Evolutionary conservation across 1,139 yeast species (phyloP).

Genomic region (Candida sanyaensis): DNA sequence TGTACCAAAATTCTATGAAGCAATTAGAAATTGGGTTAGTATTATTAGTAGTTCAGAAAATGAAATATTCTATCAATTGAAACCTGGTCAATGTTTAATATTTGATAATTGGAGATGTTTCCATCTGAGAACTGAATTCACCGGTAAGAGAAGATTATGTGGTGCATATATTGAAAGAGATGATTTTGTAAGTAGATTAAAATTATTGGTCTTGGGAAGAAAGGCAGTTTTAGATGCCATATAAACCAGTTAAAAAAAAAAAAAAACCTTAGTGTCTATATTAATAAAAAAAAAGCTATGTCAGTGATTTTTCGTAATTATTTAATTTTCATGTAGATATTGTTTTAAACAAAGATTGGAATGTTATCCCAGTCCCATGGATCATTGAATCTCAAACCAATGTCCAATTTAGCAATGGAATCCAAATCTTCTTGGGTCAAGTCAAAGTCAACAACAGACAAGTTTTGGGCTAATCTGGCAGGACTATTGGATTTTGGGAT

Average conservation of each 20-base stretch:
- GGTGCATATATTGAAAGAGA: slow-evolving; percentile 76
- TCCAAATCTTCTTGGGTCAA: slow-evolving; percentile 56
- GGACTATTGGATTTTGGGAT: slow-evolving; percentile 74
- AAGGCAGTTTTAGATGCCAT: slow-evolving; percentile 43
- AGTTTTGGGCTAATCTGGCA: slow-evolving; percentile 60
- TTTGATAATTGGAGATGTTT: slow-evolving; percentile 80
- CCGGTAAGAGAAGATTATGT: slow-evolving; percentile 73
- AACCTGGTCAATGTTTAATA: slow-evolving; percentile 69
- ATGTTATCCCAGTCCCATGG: slow-evolving; percentile 75
- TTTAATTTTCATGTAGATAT: not conserved
- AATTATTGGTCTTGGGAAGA: slow-evolving; percentile 54
- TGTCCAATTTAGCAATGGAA: slow-evolving; percentile 58
- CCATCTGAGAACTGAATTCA: slow-evolving; percentile 70
- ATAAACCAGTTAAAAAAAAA: slow-evolving; percentile 9
- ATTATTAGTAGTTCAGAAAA: slow-evolving; percentile 54
- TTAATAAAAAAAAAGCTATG: not conserved
- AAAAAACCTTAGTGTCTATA: not conserved
- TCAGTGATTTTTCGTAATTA: not conserved
- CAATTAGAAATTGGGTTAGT: slow-evolving; percentile 56
- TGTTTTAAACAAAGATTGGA: slow-evolving; percentile 45
- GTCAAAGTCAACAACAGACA: slow-evolving; percentile 55
- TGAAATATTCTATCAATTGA: slow-evolving; percentile 58
- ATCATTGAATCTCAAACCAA: slow-evolving; percentile 77
- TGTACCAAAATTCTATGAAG: slow-evolving; percentile 59
- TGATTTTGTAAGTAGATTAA: slow-evolving; percentile 62